Evolutionary conservation across 805 yeast genomes (phyloP), one percentile per base, ranked within the genome.

Genomic region (Danielia reshetovae): DNA sequence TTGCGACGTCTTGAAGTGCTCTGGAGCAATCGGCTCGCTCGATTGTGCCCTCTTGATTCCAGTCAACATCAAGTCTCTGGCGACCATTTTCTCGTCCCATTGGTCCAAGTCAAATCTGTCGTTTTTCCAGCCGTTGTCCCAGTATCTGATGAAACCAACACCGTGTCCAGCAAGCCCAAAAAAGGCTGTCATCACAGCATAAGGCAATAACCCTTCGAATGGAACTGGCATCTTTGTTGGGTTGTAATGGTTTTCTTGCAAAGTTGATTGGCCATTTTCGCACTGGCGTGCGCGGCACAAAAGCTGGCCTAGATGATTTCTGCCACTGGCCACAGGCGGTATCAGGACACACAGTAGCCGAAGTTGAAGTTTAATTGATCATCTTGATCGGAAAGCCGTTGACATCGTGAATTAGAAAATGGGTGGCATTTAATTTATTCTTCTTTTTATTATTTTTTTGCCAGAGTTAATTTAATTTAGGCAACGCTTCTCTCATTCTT

Each of bases 51-150:
- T 71, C 51, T 64, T 69, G 27, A 71, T 68, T 17, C 95, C 95
- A 8, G 95, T 85, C 51, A 85, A 65, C 45, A 90, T 70, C 53
- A 73, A 68, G 59, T 85, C 95, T 52, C 95, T 72, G 45, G 81
- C 81, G 62, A 85, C 77, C 72, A 65, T 52, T 43, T 53, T 62
- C 36, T 62, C 62, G 55, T 67, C 73, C 60, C 67, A 67, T 14
- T 47, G 53, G 49, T 67, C 72, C 48, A 67, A 60, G 50, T 65
- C 60, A 40, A 49, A 67, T 45, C 73, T 54, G 52, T 67, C 72
- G 36, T 65, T 63, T 41, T 67, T 67, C 72, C 71, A 67, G 14
- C 73, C 73, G 52, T 67, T 67, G 42, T 67, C 73, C 71, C 71
- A 67, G 53, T 67, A 67, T 57, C 72, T 63, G 43, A 67, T 49